Percentiles rank a stretch among this genome's conserved stretches.
phyloP scores from a whole-genome alignment of 495 filamentous ascomycete species.

The Tuber indicum region DNA sequence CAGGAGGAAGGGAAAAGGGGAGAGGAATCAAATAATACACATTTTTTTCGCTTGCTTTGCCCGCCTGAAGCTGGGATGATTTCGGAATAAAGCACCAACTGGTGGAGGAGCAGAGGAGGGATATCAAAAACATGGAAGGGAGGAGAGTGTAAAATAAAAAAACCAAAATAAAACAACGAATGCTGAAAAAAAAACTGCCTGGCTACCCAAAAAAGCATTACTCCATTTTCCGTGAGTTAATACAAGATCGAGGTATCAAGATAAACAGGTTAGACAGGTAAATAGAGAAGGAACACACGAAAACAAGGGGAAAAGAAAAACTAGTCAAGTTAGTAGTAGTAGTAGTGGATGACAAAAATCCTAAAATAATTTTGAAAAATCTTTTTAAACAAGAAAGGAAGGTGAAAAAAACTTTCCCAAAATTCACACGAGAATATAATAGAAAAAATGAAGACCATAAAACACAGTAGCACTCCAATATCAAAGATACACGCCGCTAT shows the following conservation, averaged over 20 bases:
- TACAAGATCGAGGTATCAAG: constrained; percentile 35
- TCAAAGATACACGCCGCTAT: constrained; percentile 40
- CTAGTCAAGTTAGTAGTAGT: constrained; percentile 30
- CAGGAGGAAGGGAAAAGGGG: not conserved
- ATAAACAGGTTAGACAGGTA: constrained; percentile 32
- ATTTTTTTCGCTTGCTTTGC: not conserved
- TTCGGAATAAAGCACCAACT: not conserved
- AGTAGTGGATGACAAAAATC: constrained; percentile 11
- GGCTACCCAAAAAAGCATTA: constrained; percentile 25
- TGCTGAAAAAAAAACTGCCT: not conserved
- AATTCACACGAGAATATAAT: constrained; percentile 18
- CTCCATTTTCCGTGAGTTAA: constrained; percentile 38
- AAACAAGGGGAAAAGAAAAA: constrained; percentile 34
- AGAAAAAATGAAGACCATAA: constrained; percentile 31
- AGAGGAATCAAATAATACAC: not conserved
- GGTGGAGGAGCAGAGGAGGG: not conserved
- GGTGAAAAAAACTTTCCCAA: constrained; percentile 32
- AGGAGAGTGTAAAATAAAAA: constrained; percentile 6
- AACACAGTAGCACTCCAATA: constrained; percentile 34
- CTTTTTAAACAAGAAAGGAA: constrained; percentile 41
- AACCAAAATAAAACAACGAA: constrained; percentile 1
- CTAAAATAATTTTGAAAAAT: constrained; percentile 25
- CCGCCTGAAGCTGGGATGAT: not conserved
- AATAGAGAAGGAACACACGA: constrained; percentile 20
- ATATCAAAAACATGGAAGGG: constrained; percentile 7